These are phyloP conservation scores for Rhododendron simsii DNA, from an alignment of 148 eudicot genomes.

Conservation along the genomic window DNA sequence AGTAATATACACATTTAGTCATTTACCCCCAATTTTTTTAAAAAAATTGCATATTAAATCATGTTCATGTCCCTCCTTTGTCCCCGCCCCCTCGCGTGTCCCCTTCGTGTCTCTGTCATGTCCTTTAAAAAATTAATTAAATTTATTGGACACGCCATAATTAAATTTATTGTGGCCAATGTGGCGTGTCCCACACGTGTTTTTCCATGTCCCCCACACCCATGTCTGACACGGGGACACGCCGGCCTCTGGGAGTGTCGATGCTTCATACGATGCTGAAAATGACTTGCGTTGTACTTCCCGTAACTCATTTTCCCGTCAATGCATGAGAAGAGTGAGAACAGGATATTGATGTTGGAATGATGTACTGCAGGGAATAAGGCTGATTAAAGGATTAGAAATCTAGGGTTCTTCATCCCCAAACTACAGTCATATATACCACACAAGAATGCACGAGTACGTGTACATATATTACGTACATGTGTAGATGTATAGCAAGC, in stretches of 20 bases:
- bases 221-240: not conserved
- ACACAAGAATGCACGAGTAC: not conserved
- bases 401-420: not conserved
- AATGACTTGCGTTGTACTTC: not conserved
- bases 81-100: too few relatives aligned
- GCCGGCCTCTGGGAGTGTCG: too few relatives aligned
- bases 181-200: not conserved
- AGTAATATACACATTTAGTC: too few relatives aligned
- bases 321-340: not conserved
- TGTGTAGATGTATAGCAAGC: not conserved
- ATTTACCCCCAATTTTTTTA: too few relatives aligned
- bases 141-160: too few relatives aligned
- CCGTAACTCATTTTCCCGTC: not conserved
- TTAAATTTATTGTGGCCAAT: too few relatives aligned
- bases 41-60: too few relatives aligned
- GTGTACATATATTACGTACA: not conserved
- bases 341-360: not conserved
- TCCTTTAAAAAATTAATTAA: too few relatives aligned
- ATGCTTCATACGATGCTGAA: not conserved
- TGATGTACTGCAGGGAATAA: not conserved
- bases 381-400: not conserved
- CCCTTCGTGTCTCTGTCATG: too few relatives aligned
- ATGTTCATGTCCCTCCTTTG: too few relatives aligned
- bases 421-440: not conserved
- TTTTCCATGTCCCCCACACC: not conserved